A percentile compares a stretch with the other conserved stretches of the same genome.
Evolutionary conservation across 495 filamentous ascomycete species (phyloP).

Genomic region (Podospora fimiseda): DNA sequence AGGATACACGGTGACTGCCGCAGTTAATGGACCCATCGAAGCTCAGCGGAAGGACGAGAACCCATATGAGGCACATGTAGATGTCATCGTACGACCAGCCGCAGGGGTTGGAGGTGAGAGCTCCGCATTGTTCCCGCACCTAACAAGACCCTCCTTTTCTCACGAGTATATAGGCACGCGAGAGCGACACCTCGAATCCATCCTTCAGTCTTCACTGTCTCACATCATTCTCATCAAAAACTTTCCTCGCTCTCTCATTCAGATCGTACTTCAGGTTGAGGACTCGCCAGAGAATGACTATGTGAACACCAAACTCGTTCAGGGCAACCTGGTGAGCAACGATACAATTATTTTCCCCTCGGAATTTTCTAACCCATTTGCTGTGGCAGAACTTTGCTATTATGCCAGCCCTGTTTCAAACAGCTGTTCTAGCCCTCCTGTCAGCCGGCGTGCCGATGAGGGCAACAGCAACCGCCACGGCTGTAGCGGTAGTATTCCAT

Average conservation of each 20-base stretch:
- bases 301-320: conserved; percentile 44
- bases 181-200: conserved; percentile 67
- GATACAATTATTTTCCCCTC: not conserved
- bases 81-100: conserved; percentile 82
- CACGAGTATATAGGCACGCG: conserved; percentile 51
- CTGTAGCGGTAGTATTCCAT: conserved; percentile 52
- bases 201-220: conserved; percentile 59
- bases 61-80: conserved; percentile 82
- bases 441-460: conserved; percentile 70
- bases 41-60: conserved; percentile 79
- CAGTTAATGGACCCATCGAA: conserved; percentile 91
- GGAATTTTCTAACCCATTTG: conserved; percentile 13
- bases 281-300: conserved; percentile 50
- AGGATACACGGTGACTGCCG: conserved; percentile 73
- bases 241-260: conserved; percentile 62
- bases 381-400: conserved; percentile 59
- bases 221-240: conserved; percentile 62
- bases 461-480: conserved; percentile 58
- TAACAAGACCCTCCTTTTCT: conserved; percentile 28
- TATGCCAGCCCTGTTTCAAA: conserved; percentile 69
- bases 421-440: conserved; percentile 64
- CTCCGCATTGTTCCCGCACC: conserved; percentile 26
- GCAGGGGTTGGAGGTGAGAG: conserved; percentile 72
- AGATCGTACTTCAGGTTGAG: conserved; percentile 60
- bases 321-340: conserved; percentile 45